Base-by-base conservation (phyloP, 2,329 filamentous ascomycete genomes). In the Fusarium begoniae region DNA sequence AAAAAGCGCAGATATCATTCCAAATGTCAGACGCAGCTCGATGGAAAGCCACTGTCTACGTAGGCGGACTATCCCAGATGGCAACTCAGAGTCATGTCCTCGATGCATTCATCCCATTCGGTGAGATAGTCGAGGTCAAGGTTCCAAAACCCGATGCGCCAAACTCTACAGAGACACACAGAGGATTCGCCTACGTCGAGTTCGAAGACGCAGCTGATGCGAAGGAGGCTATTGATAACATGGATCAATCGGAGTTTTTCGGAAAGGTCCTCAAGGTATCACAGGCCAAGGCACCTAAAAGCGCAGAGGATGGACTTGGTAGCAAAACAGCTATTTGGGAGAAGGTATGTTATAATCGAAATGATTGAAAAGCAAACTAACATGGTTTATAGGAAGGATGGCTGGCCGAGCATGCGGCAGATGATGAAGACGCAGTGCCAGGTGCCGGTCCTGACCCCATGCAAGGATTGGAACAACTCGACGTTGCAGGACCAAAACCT, bases 311-410 rank as follows among this genome's bases (percentile, higher is more conserved):
- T 81, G 95, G 95, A 2, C 82, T 99, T 50, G 95, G 96, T 30
- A 97, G 94, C 85, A 97, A 95, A 84, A 98, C 93, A 50, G 97
- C 96, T 37, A 88, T 99, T 54, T 99, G 96, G 97, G 94, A 98
- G 82, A 96, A 98, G 91, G 96, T 98, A 84, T 57, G 89, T 83
- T 26, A 15, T 8, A 18, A n/a, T 17, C 1, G 22, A 40, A 30
- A 60, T 38, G 58, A 30, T 61, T 48, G 66, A n/a, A 61, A 32
- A 40, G 15, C 11, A 28, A 59, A 13, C 68, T 77, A 37, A 74
- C 61, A 44, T 17, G 22, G 14, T 50, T 28, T 32, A 63, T 77
- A 98, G 96, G 97, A 99, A 86, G 93, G 93, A 45, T 99, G 96
- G 90, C 85, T 98, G 79, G 93, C 95, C 48, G 93, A 97, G 81